Evolutionary conservation across 2,329 filamentous ascomycete genomes (phyloP).

Genomic region (Exophiala calicioides): DNA sequence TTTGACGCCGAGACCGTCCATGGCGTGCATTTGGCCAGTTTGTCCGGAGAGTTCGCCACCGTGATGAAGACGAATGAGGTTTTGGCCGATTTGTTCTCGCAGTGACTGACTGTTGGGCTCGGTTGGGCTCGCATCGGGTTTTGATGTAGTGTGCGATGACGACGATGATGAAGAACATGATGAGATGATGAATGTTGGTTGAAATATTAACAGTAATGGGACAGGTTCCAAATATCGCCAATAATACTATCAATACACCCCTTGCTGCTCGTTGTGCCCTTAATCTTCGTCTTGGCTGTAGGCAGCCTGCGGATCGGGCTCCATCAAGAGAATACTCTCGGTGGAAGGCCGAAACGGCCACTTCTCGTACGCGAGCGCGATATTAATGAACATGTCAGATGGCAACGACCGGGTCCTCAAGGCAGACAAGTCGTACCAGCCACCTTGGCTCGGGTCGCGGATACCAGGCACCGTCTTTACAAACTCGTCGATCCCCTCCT

Average conservation of each 20-base stretch:
- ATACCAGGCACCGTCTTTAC: conserved; percentile 25
- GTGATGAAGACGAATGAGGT: conserved; percentile 43
- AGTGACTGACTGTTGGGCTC: neutral
- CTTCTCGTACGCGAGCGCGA: conserved; percentile 30
- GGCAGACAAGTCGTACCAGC: conserved; percentile 25
- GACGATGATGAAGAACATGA: too few relatives aligned
- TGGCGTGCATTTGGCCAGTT: conserved; percentile 46
- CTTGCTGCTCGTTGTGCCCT: too few relatives aligned
- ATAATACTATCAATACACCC: neutral
- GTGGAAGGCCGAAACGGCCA: conserved; percentile 29
- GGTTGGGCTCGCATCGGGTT: neutral
- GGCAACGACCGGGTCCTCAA: conserved; percentile 27
- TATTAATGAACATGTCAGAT: conserved; percentile 24
- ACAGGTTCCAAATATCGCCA: neutral
- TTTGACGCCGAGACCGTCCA: conserved; percentile 52
- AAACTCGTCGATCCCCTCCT: conserved; percentile 26
- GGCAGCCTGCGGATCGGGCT: conserved; percentile 10
- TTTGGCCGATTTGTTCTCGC: conserved; percentile 31
- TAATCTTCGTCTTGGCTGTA: conserved; percentile 14
- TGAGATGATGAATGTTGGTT: too few relatives aligned
- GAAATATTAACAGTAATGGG: too few relatives aligned
- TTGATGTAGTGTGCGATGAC: neutral
- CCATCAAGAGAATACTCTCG: conserved; percentile 19
- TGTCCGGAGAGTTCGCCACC: conserved; percentile 50
- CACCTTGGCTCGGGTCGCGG: conserved; percentile 26